Evolutionary conservation across 768 basidiomycete genomes (phyloP).

Genomic region (Lactarius hengduanensis): DNA sequence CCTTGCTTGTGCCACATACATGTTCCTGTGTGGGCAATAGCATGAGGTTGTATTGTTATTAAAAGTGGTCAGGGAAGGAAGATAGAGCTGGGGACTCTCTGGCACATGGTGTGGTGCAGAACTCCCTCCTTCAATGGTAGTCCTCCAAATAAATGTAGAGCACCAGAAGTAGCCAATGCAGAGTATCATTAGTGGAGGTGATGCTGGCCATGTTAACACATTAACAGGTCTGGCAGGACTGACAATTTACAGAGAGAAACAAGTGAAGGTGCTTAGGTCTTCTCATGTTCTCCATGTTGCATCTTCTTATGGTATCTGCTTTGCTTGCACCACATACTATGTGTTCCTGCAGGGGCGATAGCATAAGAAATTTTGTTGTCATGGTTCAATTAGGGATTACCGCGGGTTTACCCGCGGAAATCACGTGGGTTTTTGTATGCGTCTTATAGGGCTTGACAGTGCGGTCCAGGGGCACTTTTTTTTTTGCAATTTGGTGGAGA

Average conservation of each 20-base stretch:
- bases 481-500: too few relatives aligned
- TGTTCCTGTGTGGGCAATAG: too few relatives aligned
- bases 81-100: too few relatives aligned
- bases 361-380: constrained; percentile 24
- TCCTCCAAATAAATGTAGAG: constrained; percentile 27
- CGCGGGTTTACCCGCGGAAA: too few relatives aligned
- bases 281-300: constrained; percentile 41
- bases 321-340: constrained; percentile 30
- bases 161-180: constrained; percentile 22
- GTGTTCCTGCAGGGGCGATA: constrained; percentile 31
- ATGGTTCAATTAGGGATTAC: too few relatives aligned
- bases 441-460: too few relatives aligned
- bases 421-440: too few relatives aligned
- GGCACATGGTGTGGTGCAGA: constrained; percentile 13
- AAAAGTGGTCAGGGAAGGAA: too few relatives aligned
- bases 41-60: too few relatives aligned
- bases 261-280: constrained; percentile 87
- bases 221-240: constrained; percentile 24
- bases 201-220: constrained; percentile 22
- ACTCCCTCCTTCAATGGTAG: constrained; percentile 25
- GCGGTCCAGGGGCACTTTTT: too few relatives aligned
- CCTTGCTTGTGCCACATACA: too few relatives aligned
- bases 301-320: too few relatives aligned
- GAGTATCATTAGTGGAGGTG: constrained; percentile 27
- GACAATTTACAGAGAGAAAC: constrained; percentile 57